Conservation (phyloP, 306 rosid species). For the Hippophae rhamnoides region DNA sequence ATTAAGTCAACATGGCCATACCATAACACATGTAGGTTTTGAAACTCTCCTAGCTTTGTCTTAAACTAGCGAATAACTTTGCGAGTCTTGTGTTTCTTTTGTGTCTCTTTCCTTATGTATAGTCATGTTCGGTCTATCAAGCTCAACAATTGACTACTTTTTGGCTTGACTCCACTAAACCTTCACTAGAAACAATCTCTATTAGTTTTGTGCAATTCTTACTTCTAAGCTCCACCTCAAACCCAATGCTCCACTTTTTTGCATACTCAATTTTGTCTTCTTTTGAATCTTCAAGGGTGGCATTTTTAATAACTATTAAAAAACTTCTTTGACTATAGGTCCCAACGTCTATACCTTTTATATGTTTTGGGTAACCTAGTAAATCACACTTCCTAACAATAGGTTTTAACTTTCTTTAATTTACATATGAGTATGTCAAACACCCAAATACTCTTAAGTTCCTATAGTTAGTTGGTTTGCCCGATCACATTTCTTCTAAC, state of each 20-base stretch:
- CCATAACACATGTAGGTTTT: not conserved
- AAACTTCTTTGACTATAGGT: too few relatives aligned
- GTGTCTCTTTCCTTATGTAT: not conserved
- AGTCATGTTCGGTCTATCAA: not conserved
- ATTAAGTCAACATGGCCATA: not conserved
- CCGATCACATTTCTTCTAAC: not conserved
- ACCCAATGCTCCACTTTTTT: not conserved
- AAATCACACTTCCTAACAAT: not conserved
- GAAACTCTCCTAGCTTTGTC: not conserved
- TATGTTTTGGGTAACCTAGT: not conserved
- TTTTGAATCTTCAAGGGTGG: too few relatives aligned
- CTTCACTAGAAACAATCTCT: too few relatives aligned
- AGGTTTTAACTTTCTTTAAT: not conserved
- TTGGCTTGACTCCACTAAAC: too few relatives aligned
- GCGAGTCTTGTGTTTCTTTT: not conserved
- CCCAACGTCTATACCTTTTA: not conserved
- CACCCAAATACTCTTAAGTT: not conserved
- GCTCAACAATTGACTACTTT: too few relatives aligned
- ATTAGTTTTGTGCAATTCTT: too few relatives aligned
- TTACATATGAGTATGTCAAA: not conserved
- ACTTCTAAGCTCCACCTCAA: not conserved
- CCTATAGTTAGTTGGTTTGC: not conserved
- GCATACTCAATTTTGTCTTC: too few relatives aligned
- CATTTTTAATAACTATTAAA: not conserved
- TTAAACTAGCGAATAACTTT: not conserved